A percentile compares a stretch with the other conserved stretches of the same genome.
Conservation (phyloP, 768 basidiomycete genomes). For the Rhizopogon vinicolor region DNA sequence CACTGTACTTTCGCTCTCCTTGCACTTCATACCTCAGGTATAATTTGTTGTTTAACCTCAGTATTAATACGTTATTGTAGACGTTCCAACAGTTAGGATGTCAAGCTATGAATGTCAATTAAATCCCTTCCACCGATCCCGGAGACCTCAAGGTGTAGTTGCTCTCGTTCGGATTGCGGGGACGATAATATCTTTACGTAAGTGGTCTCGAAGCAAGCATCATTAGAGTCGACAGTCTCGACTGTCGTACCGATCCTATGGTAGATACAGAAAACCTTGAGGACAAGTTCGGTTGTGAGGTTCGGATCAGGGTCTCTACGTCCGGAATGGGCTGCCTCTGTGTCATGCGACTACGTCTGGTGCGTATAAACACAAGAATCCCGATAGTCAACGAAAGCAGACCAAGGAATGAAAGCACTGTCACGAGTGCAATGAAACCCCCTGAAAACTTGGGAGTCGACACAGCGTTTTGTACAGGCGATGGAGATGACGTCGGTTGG, state of each 20-base stretch:
- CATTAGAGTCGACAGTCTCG: not conserved
- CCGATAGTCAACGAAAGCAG: slow-evolving; percentile 13
- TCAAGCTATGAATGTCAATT: not conserved
- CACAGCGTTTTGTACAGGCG: not conserved
- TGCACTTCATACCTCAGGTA: slow-evolving; percentile 18
- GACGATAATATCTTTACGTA: not conserved
- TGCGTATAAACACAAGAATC: slow-evolving; percentile 10
- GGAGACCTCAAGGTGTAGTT: not conserved
- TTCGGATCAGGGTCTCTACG: not conserved
- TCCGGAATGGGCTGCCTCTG: not conserved
- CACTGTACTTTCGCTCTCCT: slow-evolving; percentile 25
- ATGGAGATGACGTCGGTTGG: not conserved
- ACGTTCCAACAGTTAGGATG: slow-evolving; percentile 4
- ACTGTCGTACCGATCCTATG: not conserved
- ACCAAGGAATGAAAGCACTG: slow-evolving; percentile 9
- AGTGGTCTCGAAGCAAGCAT: not conserved
- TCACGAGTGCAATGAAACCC: slow-evolving; percentile 14
- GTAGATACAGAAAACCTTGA: slow-evolving; percentile 3
- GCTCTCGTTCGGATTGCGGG: slow-evolving; percentile 6
- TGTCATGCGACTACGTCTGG: slow-evolving; percentile 3
- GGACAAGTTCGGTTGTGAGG: not conserved
- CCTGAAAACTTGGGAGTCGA: slow-evolving; percentile 2
- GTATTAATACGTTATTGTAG: slow-evolving; percentile 25
- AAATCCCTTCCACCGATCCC: not conserved
- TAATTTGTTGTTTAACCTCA: slow-evolving; percentile 28